A percentile compares a stretch with the other conserved stretches of the same genome.
phyloP scores from a whole-genome alignment of 768 basidiomycete species.

The Kondoa subrosea region DNA sequence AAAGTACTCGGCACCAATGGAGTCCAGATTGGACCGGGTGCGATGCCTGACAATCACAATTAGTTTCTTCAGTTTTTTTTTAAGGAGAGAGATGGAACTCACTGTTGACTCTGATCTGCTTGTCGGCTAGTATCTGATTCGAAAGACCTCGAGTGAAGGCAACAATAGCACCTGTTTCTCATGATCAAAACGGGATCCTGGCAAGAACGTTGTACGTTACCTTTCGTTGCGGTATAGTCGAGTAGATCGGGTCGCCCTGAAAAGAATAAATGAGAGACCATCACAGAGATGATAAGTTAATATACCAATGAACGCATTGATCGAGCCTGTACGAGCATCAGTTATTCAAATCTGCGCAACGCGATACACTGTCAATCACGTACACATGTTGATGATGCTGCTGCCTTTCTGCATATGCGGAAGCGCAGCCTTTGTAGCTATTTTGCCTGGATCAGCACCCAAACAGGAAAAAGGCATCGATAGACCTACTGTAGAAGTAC shows the following conservation, averaged over 20 bases:
- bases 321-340: no score
- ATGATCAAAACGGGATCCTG: no score
- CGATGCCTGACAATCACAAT: slow-evolving; percentile 29
- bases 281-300: not conserved
- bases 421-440: slow-evolving; percentile 38
- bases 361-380: no score
- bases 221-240: slow-evolving; percentile 17
- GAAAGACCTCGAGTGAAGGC: slow-evolving; percentile 39
- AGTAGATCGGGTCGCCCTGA: slow-evolving; percentile 39
- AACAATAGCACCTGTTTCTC: no score
- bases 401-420: slow-evolving; percentile 36
- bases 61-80: not conserved
- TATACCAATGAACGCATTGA: slow-evolving; percentile 33
- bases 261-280: slow-evolving; percentile 2
- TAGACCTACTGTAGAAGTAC: not conserved
- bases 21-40: slow-evolving; percentile 40
- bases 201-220: not conserved
- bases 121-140: slow-evolving; percentile 41
- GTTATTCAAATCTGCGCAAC: no score
- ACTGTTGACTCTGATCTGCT: slow-evolving; percentile 40
- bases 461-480: slow-evolving; percentile 20
- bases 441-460: slow-evolving; percentile 38
- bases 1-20: slow-evolving; percentile 34
- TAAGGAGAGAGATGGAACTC: slow-evolving; percentile 3
- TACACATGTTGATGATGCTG: slow-evolving; percentile 40